Evolutionary conservation across 1,284 basidiomycete species (phyloP).

Genomic region (Cutaneotrichosporon cyanovorans): DNA sequence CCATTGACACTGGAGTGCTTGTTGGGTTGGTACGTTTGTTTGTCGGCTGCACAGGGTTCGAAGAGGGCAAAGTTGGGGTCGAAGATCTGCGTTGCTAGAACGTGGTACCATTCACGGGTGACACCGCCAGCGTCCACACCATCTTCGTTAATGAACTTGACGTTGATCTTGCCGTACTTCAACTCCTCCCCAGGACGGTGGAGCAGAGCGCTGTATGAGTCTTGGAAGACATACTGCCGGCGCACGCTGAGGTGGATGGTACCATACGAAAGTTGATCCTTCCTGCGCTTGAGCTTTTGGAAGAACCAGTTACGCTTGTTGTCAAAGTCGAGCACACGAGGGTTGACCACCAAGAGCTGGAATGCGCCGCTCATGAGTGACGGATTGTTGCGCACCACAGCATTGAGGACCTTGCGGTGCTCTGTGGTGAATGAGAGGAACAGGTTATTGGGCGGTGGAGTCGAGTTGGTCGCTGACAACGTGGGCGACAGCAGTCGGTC

Average conservation of each 20-base stretch:
- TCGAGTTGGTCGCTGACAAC: conserved; percentile 51
- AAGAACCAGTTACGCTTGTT: conserved; percentile 99
- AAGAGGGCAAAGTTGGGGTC: conserved; percentile 95
- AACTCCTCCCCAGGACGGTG: conserved; percentile 90
- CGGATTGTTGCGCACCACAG: conserved; percentile 97
- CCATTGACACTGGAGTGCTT: conserved; percentile 74
- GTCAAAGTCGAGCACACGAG: conserved; percentile 96
- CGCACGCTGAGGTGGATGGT: conserved; percentile 89
- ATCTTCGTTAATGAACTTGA: conserved; percentile 95
- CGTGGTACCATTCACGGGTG: conserved; percentile 97
- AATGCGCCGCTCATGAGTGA: conserved; percentile 97
- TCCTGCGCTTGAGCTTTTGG: conserved; percentile 86
- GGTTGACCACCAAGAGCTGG: conserved; percentile 89
- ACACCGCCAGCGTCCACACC: conserved; percentile 98
- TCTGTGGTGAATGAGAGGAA: conserved; percentile 92
- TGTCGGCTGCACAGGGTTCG: conserved; percentile 92
- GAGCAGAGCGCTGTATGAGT: conserved; percentile 88
- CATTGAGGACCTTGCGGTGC: conserved; percentile 88
- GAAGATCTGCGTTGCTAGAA: conserved; percentile 96
- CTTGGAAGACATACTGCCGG: conserved; percentile 88
- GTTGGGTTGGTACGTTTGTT: conserved; percentile 92
- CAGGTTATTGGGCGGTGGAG: conserved; percentile 66
- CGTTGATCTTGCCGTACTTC: conserved; percentile 94
- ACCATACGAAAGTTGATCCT: conserved; percentile 61
- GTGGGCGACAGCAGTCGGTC: conserved; percentile 48